phyloP scores from a whole-genome alignment of 306 rosid species.

The Lathyrus sativus region DNA sequence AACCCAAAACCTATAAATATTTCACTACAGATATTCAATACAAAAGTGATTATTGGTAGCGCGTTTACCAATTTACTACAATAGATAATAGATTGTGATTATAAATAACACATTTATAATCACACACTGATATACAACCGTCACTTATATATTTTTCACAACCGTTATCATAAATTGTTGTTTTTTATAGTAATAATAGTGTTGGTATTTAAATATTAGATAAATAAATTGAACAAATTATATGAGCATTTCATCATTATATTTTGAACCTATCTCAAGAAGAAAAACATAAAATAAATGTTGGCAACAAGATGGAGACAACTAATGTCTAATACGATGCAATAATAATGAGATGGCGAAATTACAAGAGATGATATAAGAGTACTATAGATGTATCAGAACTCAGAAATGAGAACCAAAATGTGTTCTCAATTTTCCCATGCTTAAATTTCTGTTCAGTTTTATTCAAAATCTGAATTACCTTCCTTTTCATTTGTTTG shows the following conservation, averaged over 20 bases:
- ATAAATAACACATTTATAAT: no score
- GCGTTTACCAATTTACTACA: no score
- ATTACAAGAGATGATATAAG: not conserved
- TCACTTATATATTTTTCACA: no score
- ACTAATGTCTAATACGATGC: not conserved
- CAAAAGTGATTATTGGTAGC: no score
- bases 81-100: no score
- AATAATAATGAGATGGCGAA: not conserved
- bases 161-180: no score
- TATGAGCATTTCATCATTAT: not conserved
- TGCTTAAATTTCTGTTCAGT: not conserved
- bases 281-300: constrained; percentile 5
- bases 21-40: no score
- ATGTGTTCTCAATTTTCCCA: not conserved
- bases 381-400: not conserved
- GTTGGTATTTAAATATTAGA: no score
- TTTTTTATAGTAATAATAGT: no score
- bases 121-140: no score
- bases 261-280: not conserved
- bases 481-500: no score
- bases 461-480: not conserved
- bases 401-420: not conserved
- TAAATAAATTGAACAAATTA: not conserved
- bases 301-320: not conserved
- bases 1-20: no score